phyloP scores from a whole-genome alignment of 176 grass and related monocot genomes.

The Aegilops bicornis region DNA sequence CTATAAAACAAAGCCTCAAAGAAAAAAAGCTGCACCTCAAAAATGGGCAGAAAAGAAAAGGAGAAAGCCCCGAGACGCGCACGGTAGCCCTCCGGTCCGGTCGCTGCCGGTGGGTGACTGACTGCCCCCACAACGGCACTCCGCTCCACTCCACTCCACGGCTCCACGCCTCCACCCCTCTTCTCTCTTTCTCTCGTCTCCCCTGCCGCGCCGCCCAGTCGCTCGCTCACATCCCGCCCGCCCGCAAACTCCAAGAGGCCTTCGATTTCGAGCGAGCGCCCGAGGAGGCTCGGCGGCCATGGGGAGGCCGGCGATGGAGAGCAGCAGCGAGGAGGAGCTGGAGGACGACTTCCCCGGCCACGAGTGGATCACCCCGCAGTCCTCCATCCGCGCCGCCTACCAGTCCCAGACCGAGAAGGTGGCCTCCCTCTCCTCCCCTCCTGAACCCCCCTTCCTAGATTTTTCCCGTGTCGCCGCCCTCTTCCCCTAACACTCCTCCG shows the following conservation, averaged over 20 bases:
- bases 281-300: not conserved
- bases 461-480: not conserved
- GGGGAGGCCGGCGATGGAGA: slow-evolving; percentile 61
- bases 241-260: not conserved
- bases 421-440: too few species aligned
- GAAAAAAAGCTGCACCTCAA: too few species aligned
- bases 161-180: not conserved
- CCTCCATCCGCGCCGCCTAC: slow-evolving; percentile 85
- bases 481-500: not conserved
- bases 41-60: not conserved
- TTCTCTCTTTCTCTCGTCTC: not conserved
- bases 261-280: not conserved
- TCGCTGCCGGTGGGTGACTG: slow-evolving; percentile 55
- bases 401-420: slow-evolving; percentile 96
- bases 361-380: slow-evolving; percentile 99
- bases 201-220: not conserved
- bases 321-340: slow-evolving; percentile 93
- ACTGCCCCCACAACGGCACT: slow-evolving; percentile 36
- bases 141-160: not conserved
- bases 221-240: not conserved
- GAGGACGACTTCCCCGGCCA: slow-evolving; percentile 77
- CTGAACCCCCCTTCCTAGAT: not conserved
- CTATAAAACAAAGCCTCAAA: too few species aligned
- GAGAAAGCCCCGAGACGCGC: slow-evolving; percentile 2
- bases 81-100: not conserved